Evolutionary conservation across 768 basidiomycete genomes (phyloP).

Genomic region (Cystoderma amianthinum): DNA sequence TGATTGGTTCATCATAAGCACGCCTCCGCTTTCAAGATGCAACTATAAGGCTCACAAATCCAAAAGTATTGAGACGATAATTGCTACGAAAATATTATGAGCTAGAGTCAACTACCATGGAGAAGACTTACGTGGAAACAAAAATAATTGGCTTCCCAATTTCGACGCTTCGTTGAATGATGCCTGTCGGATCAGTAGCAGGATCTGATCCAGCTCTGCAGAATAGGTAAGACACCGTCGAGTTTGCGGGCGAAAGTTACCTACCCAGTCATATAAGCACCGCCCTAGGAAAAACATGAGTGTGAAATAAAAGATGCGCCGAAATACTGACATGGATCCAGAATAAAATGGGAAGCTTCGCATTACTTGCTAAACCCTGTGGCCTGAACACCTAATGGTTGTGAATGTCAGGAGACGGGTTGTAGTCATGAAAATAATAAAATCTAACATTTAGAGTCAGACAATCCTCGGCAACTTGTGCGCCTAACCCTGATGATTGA

Average conservation of each 20-base stretch:
- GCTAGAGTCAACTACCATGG: neutral
- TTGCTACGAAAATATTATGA: conserved; percentile 27
- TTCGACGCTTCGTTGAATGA: conserved; percentile 39
- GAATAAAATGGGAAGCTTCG: conserved; percentile 28
- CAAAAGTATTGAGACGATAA: conserved; percentile 52
- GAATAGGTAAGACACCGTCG: no score
- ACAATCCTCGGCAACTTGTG: conserved; percentile 45
- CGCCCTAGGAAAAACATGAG: conserved; percentile 27
- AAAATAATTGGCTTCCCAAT: conserved; percentile 50
- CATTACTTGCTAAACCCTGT: conserved; percentile 12
- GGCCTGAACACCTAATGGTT: conserved; percentile 27
- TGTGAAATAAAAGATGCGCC: neutral
- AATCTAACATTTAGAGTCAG: conserved; percentile 41
- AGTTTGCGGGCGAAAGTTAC: no score
- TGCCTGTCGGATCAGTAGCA: conserved; percentile 37
- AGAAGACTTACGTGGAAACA: conserved; percentile 34
- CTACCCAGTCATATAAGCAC: conserved; percentile 38
- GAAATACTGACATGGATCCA: conserved; percentile 24
- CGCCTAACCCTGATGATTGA: conserved; percentile 25
- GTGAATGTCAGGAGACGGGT: neutral
- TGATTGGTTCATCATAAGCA: conserved; percentile 6
- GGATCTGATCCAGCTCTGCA: conserved; percentile 37
- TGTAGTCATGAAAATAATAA: neutral
- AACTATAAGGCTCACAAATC: conserved; percentile 36
- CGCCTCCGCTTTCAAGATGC: no score